Base-by-base conservation (phyloP, 768 basidiomycete species). In the Rhodosporidiobolus sp. region DNA sequence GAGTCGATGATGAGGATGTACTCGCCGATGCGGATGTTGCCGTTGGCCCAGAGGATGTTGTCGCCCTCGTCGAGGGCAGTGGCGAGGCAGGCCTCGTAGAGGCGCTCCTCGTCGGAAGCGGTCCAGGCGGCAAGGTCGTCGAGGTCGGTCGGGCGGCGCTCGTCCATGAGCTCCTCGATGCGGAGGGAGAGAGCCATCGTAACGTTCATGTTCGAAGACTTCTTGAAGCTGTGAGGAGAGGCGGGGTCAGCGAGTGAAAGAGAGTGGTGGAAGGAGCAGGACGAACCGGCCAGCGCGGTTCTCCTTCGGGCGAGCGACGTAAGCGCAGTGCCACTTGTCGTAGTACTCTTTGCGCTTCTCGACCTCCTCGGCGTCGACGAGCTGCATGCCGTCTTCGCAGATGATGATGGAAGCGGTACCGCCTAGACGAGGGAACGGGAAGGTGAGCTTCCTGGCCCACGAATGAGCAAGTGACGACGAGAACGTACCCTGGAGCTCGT, bases 161-260 rank as follows among this genome's bases (percentile, higher is more conserved):
- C 17, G 62, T 81, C 81, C 78, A 85, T 82, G 62, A 84, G 80
- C 67, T 84, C 84, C 79, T 87, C 86, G 73, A 86, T 80, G 69
- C 87, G 85, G 32, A 91, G 83, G 9, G 88, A 88, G 20, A 92
- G 84, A 8, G 30, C 63, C 50, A 59, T 50, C 1, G 56, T 48
- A 14, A 54, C 92, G 79, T 94, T 94, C 89, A 94, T 88, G 81
- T 95, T 95, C 24, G 87, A 88, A 0, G 92, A 91, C 82, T 95
- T 95, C 84, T 95, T 95, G 85, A 95, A 95, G 35, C 91, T 86
- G 52, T 90, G 91, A 53, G 89, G 88, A 62, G 90, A 88, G 30
- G 30, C 3, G 83, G 19, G 30, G 28, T 17, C 28, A 32, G n/a
- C 26, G 17, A 56, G 55, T 12, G 8, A 16, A 55, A 34, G 22